These are phyloP conservation scores for Botrytis cinerea DNA, from an alignment of 2,329 filamentous ascomycete genomes.

Conservation along the genomic window DNA sequence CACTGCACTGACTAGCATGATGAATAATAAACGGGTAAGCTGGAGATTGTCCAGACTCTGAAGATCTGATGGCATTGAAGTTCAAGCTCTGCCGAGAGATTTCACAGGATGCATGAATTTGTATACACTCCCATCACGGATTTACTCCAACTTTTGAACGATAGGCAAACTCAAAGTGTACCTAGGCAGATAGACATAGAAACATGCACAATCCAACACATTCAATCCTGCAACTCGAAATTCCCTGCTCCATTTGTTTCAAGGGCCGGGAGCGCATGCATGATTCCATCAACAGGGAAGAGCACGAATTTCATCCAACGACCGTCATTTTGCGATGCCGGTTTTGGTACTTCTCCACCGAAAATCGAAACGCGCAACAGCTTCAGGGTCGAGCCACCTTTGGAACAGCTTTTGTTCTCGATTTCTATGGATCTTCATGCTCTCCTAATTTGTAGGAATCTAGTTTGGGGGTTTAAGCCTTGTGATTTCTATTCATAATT, in stretches of 20 bases:
- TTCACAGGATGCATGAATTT: background rate
- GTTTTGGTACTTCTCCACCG: background rate
- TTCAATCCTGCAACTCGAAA: background rate
- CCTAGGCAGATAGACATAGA: background rate
- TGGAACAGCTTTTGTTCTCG: background rate
- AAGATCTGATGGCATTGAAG: background rate
- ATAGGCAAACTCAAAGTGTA: background rate
- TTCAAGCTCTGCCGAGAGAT: background rate
- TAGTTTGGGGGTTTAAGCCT: background rate
- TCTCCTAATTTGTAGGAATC: background rate
- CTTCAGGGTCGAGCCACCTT: background rate
- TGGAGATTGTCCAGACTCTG: background rate
- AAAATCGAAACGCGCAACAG: background rate
- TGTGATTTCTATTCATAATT: background rate
- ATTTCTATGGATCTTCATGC: background rate
- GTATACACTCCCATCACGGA: background rate
- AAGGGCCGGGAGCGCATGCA: background rate
- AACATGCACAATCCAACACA: background rate
- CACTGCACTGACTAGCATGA: background rate
- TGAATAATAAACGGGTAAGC: background rate
- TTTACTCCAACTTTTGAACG: accelerated
- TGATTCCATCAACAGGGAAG: background rate
- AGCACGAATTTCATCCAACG: background rate
- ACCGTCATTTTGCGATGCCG: background rate
- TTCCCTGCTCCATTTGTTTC: background rate